Base-by-base conservation (phyloP, 2,329 filamentous ascomycete species). In the Aspergillus viridinutans region DNA sequence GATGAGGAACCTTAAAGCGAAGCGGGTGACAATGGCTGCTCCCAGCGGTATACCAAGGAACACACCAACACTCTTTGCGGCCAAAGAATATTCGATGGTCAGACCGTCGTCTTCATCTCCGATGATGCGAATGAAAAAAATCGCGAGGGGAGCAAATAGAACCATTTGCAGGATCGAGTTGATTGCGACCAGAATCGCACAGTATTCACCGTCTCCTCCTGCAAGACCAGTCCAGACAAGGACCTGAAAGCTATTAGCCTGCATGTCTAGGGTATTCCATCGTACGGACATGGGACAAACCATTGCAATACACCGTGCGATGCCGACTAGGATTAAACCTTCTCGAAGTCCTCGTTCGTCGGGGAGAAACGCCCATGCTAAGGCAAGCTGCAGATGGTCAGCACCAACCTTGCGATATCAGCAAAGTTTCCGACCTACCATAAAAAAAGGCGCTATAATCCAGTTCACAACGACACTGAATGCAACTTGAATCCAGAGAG, bases 301-400 rank as follows among this genome's bases (percentile, higher is more conserved):
- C 91, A 96, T 96, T 32, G 90, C 91, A 60, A 96, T 96, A 65
- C 92, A 96, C 53, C 92, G 79, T 4, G 89, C 92, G 1, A 96
- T 77, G 0, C 92, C 91, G 0, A 96, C 91, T 5, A 96, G 83
- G 40, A 94, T 90, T 2, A 94, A 76, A 0, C 90, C 90, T 43
- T 85, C 81, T 51, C 81, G 71, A 2, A 83, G 70, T 2, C 75
- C 80, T 40, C 72, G 71, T 54, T 80, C 73, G 61, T 83, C 80
- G 0, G 80, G 80, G 1, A 83, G 67, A 61, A 83, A 83, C 0
- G 83, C 82, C 83, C 76, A 79, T 2, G 76, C 71, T 49, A 78
- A 59, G 1, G 54, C 75, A 32, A 78, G 60, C 86, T 88, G 49
- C 51, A 53, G 51, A 43, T 40, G 10, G 4, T 29, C 14, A 29